A percentile compares a stretch with the other conserved stretches of the same genome.
Conservation (phyloP, 108 stramenopile genomes). For the Tribonema minus region DNA sequence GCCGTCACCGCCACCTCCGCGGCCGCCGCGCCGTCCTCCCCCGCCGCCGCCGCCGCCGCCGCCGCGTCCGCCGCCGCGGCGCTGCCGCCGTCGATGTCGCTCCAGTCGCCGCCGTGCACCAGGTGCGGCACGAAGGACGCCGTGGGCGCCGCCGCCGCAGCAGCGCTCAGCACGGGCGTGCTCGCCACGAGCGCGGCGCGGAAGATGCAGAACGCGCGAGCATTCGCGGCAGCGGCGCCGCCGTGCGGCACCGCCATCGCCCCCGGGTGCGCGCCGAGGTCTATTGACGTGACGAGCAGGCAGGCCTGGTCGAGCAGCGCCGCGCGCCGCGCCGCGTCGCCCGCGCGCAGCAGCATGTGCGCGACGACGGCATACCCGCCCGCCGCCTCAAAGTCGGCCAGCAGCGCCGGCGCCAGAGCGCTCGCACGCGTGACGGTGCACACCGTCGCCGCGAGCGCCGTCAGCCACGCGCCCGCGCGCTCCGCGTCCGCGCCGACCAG, state of each 20-base stretch:
- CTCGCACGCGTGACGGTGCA: constrained; percentile 69
- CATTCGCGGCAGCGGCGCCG: constrained; percentile 55
- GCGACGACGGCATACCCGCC: constrained; percentile 76
- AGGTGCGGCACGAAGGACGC: background rate
- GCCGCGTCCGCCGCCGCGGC: constrained; percentile 10
- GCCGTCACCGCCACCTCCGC: constrained; percentile 39
- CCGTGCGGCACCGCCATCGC: background rate
- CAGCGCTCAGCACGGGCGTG: constrained; percentile 63
- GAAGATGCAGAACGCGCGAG: constrained; percentile 68
- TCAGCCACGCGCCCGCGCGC: constrained; percentile 72
- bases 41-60: background rate
- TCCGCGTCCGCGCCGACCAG: constrained; percentile 76
- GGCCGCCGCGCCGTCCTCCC: constrained; percentile 2
- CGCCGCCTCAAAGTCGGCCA: constrained; percentile 79
- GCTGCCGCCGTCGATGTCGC: constrained; percentile 1
- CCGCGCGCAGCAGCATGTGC: constrained; percentile 68
- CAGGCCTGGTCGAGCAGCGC: constrained; percentile 66
- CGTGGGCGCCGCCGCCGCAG: constrained; percentile 47
- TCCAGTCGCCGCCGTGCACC: constrained; percentile 6
- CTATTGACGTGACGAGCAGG: constrained; percentile 24
- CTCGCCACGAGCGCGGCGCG: constrained; percentile 70
- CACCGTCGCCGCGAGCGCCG: constrained; percentile 73
- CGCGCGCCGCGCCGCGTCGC: constrained; percentile 64
- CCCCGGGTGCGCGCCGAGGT: background rate
- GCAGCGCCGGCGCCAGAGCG: constrained; percentile 65